Base-by-base conservation (phyloP, 164 flowering plant genomes). In the Platanus orientalis region DNA sequence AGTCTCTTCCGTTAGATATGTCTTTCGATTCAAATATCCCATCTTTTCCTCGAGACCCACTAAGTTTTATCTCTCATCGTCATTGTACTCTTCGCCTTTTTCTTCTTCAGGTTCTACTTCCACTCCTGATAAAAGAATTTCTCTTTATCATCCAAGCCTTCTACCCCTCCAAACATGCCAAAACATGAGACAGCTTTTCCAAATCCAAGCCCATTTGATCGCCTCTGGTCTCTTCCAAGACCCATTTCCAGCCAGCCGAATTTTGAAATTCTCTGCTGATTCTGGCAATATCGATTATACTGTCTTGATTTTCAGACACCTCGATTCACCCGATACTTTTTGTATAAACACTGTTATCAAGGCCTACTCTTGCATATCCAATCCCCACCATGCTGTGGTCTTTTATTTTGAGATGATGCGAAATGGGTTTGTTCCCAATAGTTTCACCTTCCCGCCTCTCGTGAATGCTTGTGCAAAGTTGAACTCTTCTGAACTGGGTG, bases 191-290 rank as follows among this genome's bases (percentile, higher is more conserved):
- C 81, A 85, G 0, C 59, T 87, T 60, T 60, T 32, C 25, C 86
- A 89, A 71, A 74, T 87, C 73, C 90, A 87, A 32, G 76, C 89
- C 69, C 85, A 71, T 10, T 63, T 82, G 32, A 79, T 82, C 65
- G 63, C 76, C 19, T 76, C 81, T 0, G 84, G 85, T 32, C 75
- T 76, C 44, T 71, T 78, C 49, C 63, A 65, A 63, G 48, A 75
- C 69, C 78, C 86, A 7, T 78, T 75, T 44, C 56, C 75, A 30
- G 75, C 81, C 26, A 71, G 76, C 61, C 79, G 65, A n/a, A n/a
- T 85, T 27, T 64, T 89, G 27, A 72, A 74, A 51, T 63, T 64
- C 23, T 75, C 73, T 27, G 69, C 78, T 4, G 69, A 71, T 60
- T 71, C 75, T 6, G 77, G 77, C 10, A 73, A 76, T 62, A 4